Evolutionary conservation across 306 rosid species (phyloP), one percentile per base, ranked within the genome.

Genomic region (Acacia confusa): DNA sequence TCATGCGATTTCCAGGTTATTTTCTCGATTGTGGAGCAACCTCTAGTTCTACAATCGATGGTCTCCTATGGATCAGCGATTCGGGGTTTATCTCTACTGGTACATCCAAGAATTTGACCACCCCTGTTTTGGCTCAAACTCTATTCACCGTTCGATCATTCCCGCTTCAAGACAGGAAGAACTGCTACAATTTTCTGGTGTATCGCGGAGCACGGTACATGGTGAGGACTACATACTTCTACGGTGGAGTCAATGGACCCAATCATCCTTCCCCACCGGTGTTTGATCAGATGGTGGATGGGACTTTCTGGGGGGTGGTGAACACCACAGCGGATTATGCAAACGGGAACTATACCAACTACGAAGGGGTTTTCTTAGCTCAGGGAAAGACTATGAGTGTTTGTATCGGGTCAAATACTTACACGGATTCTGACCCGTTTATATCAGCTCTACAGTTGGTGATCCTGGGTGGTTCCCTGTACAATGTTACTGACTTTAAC

Each of bases 361-460:
- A 84, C 34, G 99, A 96, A 78, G 98, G 94, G 70, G 86, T 96
- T 40, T 96, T 96, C 72, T 66, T 81, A 24, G 97, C 97, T 27
- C 88, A 80, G 79, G 93, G 90, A 16, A 95, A 83, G 85, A 74
- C 78, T 28, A 88, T 92, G 90, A 92, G 85, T 66, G 41, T 96
- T 0, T 96, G 99, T 32, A 80, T 96, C 36, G 99, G 92, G 53
- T 80, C 94, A 2, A 93, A 91, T 81, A 78, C 34, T 72, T 75
- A 91, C 79, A 96, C 97, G n/a, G 87, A 87, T 11, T 91, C 99
- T 9, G 98, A 93, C 86, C 99, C 99, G 12, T 96, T 96, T 84
- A 85, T 93, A 4, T 93, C 98, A 72, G 87, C 98, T 57, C 41
- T 96, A 79, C 95, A 96, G 87, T 78, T 96, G 43, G 81, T 93